These are phyloP conservation scores for Acanthochlamys bracteata DNA, from an alignment of 106 monocot genomes.

Conservation along the genomic window DNA sequence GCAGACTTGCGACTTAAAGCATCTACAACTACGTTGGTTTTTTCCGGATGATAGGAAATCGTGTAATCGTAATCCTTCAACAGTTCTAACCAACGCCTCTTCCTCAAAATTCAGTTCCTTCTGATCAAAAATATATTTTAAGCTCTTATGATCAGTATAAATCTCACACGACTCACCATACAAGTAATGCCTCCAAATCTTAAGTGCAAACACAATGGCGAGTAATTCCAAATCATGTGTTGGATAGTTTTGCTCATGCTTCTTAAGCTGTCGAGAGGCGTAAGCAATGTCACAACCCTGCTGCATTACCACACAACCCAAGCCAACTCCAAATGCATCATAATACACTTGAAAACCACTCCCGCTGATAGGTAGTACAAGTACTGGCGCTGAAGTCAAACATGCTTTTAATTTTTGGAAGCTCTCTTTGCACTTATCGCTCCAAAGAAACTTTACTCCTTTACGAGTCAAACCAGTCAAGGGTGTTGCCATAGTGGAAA, in stretches of 20 bases:
- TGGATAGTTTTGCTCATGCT: neutral
- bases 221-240: neutral
- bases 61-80: conserved; percentile 1
- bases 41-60: neutral
- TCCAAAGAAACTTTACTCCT: no score
- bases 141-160: no score
- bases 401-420: neutral
- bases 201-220: neutral
- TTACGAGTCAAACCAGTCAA: neutral
- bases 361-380: neutral
- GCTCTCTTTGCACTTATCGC: no score
- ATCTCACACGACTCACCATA: no score
- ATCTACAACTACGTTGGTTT: conserved; percentile 8
- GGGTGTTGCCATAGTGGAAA: neutral
- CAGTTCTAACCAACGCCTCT: neutral
- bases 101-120: no score
- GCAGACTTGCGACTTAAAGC: neutral
- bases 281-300: conserved; percentile 3
- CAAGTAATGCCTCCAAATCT: conserved; percentile 5
- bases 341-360: conserved; percentile 1
- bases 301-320: conserved; percentile 7
- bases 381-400: neutral
- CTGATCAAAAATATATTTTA: no score
- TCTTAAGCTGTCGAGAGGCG: neutral
- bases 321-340: neutral